These are phyloP conservation scores for Luvunga scandens DNA, from an alignment of 345 rosid species.

Conservation along the genomic window DNA sequence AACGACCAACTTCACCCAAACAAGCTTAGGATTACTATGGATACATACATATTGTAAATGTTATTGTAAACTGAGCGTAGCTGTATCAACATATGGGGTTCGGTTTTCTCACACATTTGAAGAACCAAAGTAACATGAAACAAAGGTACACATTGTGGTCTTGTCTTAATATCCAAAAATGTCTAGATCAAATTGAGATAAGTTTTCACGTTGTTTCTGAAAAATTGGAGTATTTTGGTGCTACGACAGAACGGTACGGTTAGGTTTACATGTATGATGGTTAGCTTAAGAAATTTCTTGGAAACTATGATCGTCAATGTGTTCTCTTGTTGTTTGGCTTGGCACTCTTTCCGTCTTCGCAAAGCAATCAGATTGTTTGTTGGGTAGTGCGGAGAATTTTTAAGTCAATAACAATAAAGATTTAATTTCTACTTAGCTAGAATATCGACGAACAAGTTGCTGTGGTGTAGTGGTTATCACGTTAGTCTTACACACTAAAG, in stretches of 20 bases:
- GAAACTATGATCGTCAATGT: background rate
- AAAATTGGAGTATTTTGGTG: background rate
- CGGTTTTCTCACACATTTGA: background rate
- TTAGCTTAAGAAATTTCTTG: slow-evolving; percentile 16
- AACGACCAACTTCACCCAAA: background rate
- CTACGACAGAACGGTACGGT: background rate
- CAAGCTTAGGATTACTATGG: background rate
- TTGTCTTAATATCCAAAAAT: background rate
- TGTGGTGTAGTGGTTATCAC: slow-evolving; percentile 62
- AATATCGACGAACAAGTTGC: slow-evolving; percentile 2
- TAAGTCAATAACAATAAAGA: too few species aligned
- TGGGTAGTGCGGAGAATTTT: too few species aligned
- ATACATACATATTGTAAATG: background rate
- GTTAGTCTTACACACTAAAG: slow-evolving; percentile 55
- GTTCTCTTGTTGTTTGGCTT: slow-evolving; percentile 14
- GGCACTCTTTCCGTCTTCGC: background rate
- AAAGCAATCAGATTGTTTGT: background rate
- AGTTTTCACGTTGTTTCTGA: background rate
- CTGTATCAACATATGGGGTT: background rate
- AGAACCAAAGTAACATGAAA: background rate
- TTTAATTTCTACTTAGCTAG: too few species aligned
- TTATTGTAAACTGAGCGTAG: background rate
- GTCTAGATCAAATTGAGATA: background rate
- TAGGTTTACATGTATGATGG: background rate
- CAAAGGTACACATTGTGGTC: background rate